phyloP scores from a whole-genome alignment of 495 filamentous ascomycete genomes.

The Chaetomium cochliodes region DNA sequence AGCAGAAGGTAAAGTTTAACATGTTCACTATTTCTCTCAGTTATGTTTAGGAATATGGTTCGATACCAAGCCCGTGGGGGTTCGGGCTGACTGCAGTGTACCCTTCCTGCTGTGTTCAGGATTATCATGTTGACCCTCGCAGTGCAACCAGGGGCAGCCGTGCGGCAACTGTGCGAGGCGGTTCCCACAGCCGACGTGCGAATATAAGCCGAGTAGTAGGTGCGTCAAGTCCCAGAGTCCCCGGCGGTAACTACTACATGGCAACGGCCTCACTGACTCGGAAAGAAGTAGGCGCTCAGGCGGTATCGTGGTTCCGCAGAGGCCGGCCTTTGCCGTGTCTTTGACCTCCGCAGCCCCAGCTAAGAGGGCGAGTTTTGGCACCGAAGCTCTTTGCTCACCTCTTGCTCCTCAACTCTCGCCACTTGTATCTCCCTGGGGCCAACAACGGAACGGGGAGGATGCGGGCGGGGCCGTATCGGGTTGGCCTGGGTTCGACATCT shows the following conservation, averaged over 20 bases:
- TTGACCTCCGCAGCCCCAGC: constrained; percentile 21
- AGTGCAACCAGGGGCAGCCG: constrained; percentile 45
- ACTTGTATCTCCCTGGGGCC: constrained; percentile 21
- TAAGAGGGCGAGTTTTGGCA: constrained; percentile 10
- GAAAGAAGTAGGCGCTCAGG: constrained; percentile 27
- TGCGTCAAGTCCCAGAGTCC: constrained; percentile 17
- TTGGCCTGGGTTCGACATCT: constrained; percentile 27
- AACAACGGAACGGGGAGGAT: constrained; percentile 9
- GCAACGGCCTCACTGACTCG: constrained; percentile 5
- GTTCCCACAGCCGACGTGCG: constrained; percentile 41
- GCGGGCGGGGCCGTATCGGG: constrained; percentile 17
- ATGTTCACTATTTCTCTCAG: background rate
- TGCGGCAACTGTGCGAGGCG: constrained; percentile 43
- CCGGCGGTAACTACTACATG: background rate
- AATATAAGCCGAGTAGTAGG: constrained; percentile 39
- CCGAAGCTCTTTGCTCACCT: constrained; percentile 12
- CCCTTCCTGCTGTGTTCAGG: background rate
- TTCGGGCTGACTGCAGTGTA: background rate
- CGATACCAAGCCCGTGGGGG: background rate
- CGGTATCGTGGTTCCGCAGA: constrained; percentile 20
- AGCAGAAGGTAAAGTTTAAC: constrained; percentile 38
- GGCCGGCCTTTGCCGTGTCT: constrained; percentile 31
- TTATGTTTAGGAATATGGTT: background rate
- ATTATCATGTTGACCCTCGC: constrained; percentile 9
- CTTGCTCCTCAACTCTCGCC: constrained; percentile 19